Conservation (phyloP, 192 early-diverging fungal genomes). For the Coemansia sp. region DNA sequence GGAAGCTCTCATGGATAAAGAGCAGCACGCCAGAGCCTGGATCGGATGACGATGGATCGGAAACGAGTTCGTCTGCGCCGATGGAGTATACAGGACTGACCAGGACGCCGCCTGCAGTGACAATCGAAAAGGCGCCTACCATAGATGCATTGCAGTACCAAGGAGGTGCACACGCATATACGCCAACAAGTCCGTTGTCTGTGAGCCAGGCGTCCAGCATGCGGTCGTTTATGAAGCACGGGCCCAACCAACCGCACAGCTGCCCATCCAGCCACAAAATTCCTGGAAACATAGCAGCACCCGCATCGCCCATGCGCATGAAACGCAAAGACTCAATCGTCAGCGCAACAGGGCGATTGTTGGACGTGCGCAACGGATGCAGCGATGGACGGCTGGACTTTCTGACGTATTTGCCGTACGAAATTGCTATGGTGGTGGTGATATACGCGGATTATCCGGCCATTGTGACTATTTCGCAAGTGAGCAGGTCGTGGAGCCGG, state of each 20-base stretch:
- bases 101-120: neutral
- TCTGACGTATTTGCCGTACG: slow-evolving; percentile 66
- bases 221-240: slow-evolving; percentile 29
- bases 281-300: neutral
- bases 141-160: slow-evolving; percentile 12
- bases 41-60: slow-evolving; percentile 6
- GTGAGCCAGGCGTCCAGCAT: slow-evolving; percentile 20
- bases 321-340: slow-evolving; percentile 55
- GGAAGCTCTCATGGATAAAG: slow-evolving; percentile 49
- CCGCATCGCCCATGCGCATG: slow-evolving; percentile 14
- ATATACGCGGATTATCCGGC: slow-evolving; percentile 63
- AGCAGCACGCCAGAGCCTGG: slow-evolving; percentile 15
- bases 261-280: slow-evolving; percentile 7
- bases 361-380: neutral
- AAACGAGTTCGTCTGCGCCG: neutral
- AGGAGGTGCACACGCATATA: slow-evolving; percentile 29
- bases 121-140: neutral
- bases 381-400: slow-evolving; percentile 55
- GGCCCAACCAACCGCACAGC: neutral
- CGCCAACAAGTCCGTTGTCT: slow-evolving; percentile 38
- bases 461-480: slow-evolving; percentile 60
- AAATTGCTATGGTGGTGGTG: slow-evolving; percentile 70
- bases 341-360: slow-evolving; percentile 17
- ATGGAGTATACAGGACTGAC: neutral
- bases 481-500: slow-evolving; percentile 68